phyloP scores from a whole-genome alignment of 2,329 filamentous ascomycete species.

The Penicillium sp. region DNA sequence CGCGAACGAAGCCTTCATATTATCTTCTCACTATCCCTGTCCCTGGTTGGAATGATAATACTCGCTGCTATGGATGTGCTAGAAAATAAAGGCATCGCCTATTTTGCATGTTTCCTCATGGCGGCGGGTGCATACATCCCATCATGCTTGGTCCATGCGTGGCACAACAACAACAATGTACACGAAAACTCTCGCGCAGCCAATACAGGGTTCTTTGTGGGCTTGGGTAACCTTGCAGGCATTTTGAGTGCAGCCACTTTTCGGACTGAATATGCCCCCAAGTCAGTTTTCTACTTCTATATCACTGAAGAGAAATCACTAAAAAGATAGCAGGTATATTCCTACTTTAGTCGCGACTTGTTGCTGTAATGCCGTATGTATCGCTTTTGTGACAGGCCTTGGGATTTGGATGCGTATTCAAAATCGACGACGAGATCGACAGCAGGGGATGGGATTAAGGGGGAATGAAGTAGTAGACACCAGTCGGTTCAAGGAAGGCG shows the following conservation, averaged over 20 bases:
- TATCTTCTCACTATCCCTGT: constrained; percentile 43
- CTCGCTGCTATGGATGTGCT: constrained; percentile 50
- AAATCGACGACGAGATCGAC: constrained; percentile 46
- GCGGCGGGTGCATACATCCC: constrained; percentile 51
- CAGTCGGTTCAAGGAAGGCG: constrained; percentile 42
- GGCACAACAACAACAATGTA: constrained; percentile 60
- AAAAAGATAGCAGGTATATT: constrained; percentile 38
- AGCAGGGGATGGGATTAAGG: constrained; percentile 40
- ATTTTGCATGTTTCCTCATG: constrained; percentile 57
- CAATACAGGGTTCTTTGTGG: constrained; percentile 54
- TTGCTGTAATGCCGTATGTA: constrained; percentile 49
- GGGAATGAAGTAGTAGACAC: constrained; percentile 47
- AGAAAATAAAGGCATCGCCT: constrained; percentile 49
- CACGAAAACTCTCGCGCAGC: constrained; percentile 55
- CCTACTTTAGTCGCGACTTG: constrained; percentile 53
- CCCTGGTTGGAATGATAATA: constrained; percentile 51
- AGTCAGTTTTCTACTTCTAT: constrained; percentile 19
- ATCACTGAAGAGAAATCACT: neutral
- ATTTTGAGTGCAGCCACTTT: constrained; percentile 53
- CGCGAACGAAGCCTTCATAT: constrained; percentile 55
- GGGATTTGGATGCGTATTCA: constrained; percentile 53
- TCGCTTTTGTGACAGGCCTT: constrained; percentile 43
- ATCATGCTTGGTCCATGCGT: constrained; percentile 53
- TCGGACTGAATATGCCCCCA: constrained; percentile 53
- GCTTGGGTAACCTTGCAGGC: constrained; percentile 55